phyloP scores from a whole-genome alignment of 2,329 filamentous ascomycete species.

The Fusarium sp. region DNA sequence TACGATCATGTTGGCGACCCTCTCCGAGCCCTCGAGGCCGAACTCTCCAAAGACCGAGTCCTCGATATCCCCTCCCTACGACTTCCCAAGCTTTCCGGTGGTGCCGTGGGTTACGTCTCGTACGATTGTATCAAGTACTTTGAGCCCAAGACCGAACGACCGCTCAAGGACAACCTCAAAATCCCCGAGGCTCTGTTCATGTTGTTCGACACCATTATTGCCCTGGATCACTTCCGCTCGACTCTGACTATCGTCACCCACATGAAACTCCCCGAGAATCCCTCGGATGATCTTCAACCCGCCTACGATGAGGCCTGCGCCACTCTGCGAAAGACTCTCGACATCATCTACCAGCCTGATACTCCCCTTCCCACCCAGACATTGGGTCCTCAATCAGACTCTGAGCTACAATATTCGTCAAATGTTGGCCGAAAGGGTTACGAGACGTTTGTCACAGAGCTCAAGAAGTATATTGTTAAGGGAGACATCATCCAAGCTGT shows the following conservation, averaged over 20 bases:
- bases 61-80: constrained; percentile 84
- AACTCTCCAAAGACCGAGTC: constrained; percentile 82
- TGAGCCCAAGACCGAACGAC: constrained; percentile 92
- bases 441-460: constrained; percentile 83
- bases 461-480: constrained; percentile 90
- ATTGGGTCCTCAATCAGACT: constrained; percentile 66
- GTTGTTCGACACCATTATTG: constrained; percentile 94
- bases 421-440: constrained; percentile 93
- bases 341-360: constrained; percentile 78
- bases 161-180: constrained; percentile 87
- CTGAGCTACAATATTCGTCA: constrained; percentile 84
- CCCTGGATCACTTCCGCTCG: constrained; percentile 94
- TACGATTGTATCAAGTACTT: constrained; percentile 99
- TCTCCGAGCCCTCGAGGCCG: constrained; percentile 82
- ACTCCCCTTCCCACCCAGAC: constrained; percentile 82
- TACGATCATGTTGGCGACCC: constrained; percentile 89
- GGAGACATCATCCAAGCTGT: constrained; percentile 99
- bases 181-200: constrained; percentile 97
- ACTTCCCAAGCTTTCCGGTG: constrained; percentile 88
- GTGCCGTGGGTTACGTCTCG: constrained; percentile 95
- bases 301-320: constrained; percentile 69
- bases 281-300: constrained; percentile 60
- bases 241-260: constrained; percentile 95
- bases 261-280: constrained; percentile 73
- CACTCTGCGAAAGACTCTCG: constrained; percentile 69